These are phyloP conservation scores for Dactylellina haptotyla DNA, from an alignment of 2,329 filamentous ascomycete species.

Conservation along the genomic window DNA sequence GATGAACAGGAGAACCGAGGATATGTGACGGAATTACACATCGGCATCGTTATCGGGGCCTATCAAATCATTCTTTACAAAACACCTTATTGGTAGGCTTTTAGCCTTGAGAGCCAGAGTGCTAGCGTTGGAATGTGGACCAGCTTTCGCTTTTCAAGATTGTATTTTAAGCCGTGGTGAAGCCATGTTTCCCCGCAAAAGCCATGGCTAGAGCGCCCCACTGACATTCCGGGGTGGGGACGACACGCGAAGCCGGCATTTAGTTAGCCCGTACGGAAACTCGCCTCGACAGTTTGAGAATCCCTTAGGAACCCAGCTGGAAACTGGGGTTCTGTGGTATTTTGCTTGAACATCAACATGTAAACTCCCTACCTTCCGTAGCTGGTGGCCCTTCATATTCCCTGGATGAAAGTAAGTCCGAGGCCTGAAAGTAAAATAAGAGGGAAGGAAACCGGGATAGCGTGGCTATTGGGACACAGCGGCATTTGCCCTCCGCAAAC, in stretches of 20 bases:
- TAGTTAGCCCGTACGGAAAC: not conserved
- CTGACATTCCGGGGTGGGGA: not conserved
- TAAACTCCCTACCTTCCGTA: too few species aligned
- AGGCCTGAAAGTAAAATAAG: too few species aligned
- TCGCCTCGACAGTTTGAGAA: too few species aligned
- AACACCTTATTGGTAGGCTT: not conserved
- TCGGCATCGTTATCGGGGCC: not conserved
- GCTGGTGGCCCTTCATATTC: too few species aligned
- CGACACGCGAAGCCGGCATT: not conserved
- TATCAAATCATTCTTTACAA: not conserved
- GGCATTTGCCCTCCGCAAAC: too few species aligned
- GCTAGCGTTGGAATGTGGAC: too few species aligned
- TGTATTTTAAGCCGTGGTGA: constrained; percentile 17
- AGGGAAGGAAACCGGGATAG: too few species aligned
- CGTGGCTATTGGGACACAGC: too few species aligned
- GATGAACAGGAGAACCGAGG: not conserved
- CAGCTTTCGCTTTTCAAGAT: too few species aligned
- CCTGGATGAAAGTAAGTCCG: too few species aligned
- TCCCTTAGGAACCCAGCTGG: too few species aligned
- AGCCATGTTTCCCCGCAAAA: constrained; percentile 8
- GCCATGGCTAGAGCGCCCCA: not conserved
- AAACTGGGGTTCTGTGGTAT: not conserved
- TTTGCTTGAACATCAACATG: too few species aligned
- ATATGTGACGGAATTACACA: not conserved
- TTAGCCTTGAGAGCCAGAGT: not conserved